Conservation (phyloP, 2,329 filamentous ascomycete genomes). For the Bipolaris sorokiniana region DNA sequence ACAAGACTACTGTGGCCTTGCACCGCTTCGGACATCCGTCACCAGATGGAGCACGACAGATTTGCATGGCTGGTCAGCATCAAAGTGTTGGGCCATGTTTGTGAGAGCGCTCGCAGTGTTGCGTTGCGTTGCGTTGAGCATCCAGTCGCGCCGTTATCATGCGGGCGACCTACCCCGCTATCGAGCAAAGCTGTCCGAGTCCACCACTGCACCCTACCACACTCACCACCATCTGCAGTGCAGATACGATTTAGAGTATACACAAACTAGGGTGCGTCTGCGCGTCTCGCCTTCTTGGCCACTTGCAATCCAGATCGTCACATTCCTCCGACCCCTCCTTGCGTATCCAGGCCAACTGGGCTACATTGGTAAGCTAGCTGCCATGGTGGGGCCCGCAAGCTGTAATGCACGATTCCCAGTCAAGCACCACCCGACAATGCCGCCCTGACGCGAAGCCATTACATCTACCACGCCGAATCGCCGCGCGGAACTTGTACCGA, state of each 20-base stretch:
- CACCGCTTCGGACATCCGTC: constrained; percentile 9
- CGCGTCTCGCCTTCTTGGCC: constrained; percentile 18
- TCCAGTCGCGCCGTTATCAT: constrained; percentile 4
- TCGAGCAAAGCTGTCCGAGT: constrained; percentile 27
- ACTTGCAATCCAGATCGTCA: constrained; percentile 16
- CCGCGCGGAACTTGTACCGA: constrained; percentile 18
- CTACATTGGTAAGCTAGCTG: constrained; percentile 24
- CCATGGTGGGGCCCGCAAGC: constrained; percentile 19
- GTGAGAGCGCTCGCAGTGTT: not conserved
- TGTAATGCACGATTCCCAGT: constrained; percentile 6
- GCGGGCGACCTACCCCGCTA: constrained; percentile 26
- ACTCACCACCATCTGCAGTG: constrained; percentile 11
- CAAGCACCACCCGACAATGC: not conserved
- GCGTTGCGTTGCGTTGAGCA: not conserved
- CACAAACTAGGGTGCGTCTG: constrained; percentile 20
- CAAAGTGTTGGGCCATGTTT: constrained; percentile 1
- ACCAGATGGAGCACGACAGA: constrained; percentile 2
- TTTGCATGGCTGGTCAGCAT: not conserved
- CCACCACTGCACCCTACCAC: constrained; percentile 15
- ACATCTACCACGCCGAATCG: constrained; percentile 1
- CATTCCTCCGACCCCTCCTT: constrained; percentile 29
- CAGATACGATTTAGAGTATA: constrained; percentile 24
- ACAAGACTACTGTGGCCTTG: constrained; percentile 36
- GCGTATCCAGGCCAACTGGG: constrained; percentile 8
- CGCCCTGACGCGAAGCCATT: constrained; percentile 5